A percentile compares a stretch with the other conserved stretches of the same genome.
Evolutionary conservation across 2,329 filamentous ascomycete genomes (phyloP).

Genomic region (Hortaea werneckii): DNA sequence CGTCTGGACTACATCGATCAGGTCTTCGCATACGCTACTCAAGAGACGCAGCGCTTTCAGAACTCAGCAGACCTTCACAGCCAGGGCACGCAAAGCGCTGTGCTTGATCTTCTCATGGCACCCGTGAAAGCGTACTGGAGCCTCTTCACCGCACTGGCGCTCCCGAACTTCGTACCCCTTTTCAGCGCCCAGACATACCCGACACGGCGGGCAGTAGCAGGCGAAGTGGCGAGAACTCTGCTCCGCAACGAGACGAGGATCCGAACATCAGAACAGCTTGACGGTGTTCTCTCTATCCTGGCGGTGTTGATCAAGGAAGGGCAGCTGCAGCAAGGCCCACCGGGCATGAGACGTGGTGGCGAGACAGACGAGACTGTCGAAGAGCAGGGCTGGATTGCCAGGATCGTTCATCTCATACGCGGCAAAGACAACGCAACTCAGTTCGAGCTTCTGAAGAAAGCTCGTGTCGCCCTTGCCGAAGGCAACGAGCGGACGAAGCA

Average conservation of each 20-base stretch:
- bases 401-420: conserved; percentile 79
- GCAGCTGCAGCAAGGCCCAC: conserved; percentile 53
- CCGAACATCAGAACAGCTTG: conserved; percentile 65
- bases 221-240: conserved; percentile 74
- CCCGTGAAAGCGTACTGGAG: conserved; percentile 85
- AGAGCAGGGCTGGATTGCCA: conserved; percentile 92
- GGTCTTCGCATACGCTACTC: conserved; percentile 75
- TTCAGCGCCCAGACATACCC: conserved; percentile 87
- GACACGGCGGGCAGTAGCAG: conserved; percentile 80
- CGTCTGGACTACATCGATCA: conserved; percentile 91
- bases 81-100: conserved; percentile 72
- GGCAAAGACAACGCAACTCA: conserved; percentile 84
- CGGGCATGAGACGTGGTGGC: conserved; percentile 61
- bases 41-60: conserved; percentile 77
- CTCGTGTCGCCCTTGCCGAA: conserved; percentile 75
- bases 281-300: conserved; percentile 78
- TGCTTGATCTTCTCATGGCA: conserved; percentile 80
- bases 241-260: conserved; percentile 74
- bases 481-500: conserved; percentile 94
- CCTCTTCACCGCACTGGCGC: conserved; percentile 87
- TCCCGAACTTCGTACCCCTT: conserved; percentile 85
- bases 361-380: conserved; percentile 98
- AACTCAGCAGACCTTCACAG: conserved; percentile 96
- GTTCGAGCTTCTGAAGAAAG: conserved; percentile 77
- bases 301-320: conserved; percentile 92